These are phyloP conservation scores for Phialemonium atrogriseum DNA, from an alignment of 2,329 filamentous ascomycete species.

Conservation along the genomic window DNA sequence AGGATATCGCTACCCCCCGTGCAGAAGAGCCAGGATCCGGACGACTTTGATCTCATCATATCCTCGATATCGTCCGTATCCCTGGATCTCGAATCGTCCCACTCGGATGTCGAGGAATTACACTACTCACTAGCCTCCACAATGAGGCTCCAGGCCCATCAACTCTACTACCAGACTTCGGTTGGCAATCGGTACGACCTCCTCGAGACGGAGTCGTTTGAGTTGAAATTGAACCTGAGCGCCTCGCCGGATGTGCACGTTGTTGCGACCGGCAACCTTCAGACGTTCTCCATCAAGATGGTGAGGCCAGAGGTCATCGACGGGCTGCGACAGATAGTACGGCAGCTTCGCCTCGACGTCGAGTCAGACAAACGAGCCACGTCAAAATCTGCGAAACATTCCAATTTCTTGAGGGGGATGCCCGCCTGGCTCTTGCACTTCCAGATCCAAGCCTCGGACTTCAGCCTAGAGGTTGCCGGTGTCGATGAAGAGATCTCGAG, in stretches of 20 bases:
- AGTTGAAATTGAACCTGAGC: slow-evolving; percentile 76
- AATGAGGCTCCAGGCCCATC: slow-evolving; percentile 75
- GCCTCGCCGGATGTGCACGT: slow-evolving; percentile 82
- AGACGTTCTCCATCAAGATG: slow-evolving; percentile 84
- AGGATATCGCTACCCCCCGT: slow-evolving; percentile 81
- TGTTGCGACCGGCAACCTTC: slow-evolving; percentile 67
- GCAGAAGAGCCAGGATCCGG: slow-evolving; percentile 52
- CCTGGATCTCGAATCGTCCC: slow-evolving; percentile 90
- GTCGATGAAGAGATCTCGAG: slow-evolving; percentile 76
- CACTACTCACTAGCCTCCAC: slow-evolving; percentile 83
- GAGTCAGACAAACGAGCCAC: slow-evolving; percentile 50
- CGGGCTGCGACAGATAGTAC: slow-evolving; percentile 83
- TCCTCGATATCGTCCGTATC: slow-evolving; percentile 92
- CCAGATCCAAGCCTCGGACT: slow-evolving; percentile 78
- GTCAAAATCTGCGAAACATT: slow-evolving; percentile 41
- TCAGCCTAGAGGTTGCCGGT: slow-evolving; percentile 85
- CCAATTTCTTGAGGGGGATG: slow-evolving; percentile 67
- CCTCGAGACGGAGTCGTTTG: slow-evolving; percentile 78
- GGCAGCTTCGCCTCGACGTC: slow-evolving; percentile 66
- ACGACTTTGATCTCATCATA: slow-evolving; percentile 91
- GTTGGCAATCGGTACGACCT: slow-evolving; percentile 77
- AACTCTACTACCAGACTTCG: slow-evolving; percentile 90
- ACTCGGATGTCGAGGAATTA: slow-evolving; percentile 72
- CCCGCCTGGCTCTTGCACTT: slow-evolving; percentile 81
- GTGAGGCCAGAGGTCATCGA: slow-evolving; percentile 88